Conservation (phyloP, 805 yeast species). For the Alloascoidea hylecoeti region DNA sequence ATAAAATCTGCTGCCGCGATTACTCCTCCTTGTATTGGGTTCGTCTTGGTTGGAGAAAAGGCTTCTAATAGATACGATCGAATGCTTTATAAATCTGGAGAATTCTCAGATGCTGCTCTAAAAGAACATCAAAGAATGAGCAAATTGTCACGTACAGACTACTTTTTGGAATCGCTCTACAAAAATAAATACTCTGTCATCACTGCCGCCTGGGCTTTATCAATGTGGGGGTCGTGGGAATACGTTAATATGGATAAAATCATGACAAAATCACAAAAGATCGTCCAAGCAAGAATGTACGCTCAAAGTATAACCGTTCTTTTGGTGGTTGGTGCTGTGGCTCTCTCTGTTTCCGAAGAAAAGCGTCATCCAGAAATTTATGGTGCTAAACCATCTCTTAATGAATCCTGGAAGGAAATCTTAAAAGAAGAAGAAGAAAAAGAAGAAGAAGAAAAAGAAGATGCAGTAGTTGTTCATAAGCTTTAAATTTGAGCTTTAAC, state of each 20-base stretch:
- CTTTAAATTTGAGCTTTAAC: no score
- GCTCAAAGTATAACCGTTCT: conserved; percentile 75
- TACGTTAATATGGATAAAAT: conserved; percentile 58
- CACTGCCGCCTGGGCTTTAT: conserved; percentile 66
- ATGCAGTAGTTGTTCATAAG: no score
- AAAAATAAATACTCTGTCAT: conserved; percentile 54
- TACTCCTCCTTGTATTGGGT: conserved; percentile 49
- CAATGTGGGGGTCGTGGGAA: conserved; percentile 70
- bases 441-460: conserved; percentile 6
- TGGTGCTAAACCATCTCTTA: conserved; percentile 16
- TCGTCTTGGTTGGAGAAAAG: conserved; percentile 56
- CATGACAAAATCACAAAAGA: conserved; percentile 65
- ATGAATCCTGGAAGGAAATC: conserved; percentile 33
- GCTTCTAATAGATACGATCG: conserved; percentile 57
- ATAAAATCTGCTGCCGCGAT: conserved; percentile 52
- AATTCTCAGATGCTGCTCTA: conserved; percentile 20
- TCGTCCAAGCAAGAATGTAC: conserved; percentile 83
- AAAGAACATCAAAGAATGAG: conserved; percentile 41
- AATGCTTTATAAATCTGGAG: conserved; percentile 35
- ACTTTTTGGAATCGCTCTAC: conserved; percentile 30
- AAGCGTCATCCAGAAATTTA: conserved; percentile 29
- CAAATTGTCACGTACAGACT: conserved; percentile 30
- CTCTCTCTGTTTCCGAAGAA: conserved; percentile 46
- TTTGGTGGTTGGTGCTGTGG: conserved; percentile 54
- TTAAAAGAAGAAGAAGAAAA: conserved; percentile 27